Conservation (phyloP, 2,329 filamentous ascomycete genomes). For the Juglanconis oblonga region DNA sequence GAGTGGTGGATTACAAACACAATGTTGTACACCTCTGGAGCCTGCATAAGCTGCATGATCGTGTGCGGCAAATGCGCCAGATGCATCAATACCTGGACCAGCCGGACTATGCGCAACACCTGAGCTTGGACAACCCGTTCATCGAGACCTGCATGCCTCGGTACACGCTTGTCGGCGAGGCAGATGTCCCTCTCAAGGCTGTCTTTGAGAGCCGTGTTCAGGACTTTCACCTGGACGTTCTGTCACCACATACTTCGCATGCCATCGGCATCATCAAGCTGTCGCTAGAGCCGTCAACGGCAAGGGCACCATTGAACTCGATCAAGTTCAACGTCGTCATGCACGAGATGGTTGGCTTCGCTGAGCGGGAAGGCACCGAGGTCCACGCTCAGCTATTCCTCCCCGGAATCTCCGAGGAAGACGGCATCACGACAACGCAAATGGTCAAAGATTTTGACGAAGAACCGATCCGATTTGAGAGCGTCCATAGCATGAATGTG, state of each 20-base stretch:
- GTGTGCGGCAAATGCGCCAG: conserved; percentile 89
- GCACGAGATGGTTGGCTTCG: conserved; percentile 92
- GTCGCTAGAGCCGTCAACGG: conserved; percentile 88
- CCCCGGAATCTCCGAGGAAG: conserved; percentile 83
- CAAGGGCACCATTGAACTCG: conserved; percentile 85
- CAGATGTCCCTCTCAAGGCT: conserved; percentile 84
- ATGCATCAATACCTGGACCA: conserved; percentile 96
- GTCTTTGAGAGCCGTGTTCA: conserved; percentile 95
- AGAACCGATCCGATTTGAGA: conserved; percentile 88
- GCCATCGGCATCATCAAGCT: conserved; percentile 88
- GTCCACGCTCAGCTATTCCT: conserved; percentile 98
- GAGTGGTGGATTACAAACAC: conserved; percentile 88
- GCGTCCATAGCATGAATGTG: conserved; percentile 96
- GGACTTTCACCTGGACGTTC: conserved; percentile 86
- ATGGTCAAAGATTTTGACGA: conserved; percentile 95
- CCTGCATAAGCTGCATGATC: conserved; percentile 82
- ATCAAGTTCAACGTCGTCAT: conserved; percentile 99
- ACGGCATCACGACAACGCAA: conserved; percentile 89
- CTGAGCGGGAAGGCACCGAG: conserved; percentile 90
- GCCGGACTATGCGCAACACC: conserved; percentile 90
- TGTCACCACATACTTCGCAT: conserved; percentile 88
- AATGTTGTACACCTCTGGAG: conserved; percentile 91
- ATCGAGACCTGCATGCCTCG: conserved; percentile 86
- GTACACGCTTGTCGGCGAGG: conserved; percentile 89
- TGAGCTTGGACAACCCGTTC: conserved; percentile 91